Conservation (phyloP, 1,284 basidiomycete genomes). For the Ceratobasidium sp. region DNA sequence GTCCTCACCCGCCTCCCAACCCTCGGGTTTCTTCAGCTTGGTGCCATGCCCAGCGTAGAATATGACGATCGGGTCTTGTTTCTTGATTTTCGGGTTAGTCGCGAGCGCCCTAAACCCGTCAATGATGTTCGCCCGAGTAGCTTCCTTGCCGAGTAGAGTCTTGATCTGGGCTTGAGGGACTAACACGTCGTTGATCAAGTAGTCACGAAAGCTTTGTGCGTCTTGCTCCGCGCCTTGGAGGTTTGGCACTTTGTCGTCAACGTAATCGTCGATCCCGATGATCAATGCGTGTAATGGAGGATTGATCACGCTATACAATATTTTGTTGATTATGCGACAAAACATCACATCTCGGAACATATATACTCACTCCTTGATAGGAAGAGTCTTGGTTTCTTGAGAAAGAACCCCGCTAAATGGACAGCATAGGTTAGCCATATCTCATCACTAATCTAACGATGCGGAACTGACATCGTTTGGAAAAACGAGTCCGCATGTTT, state of each 20-base stretch:
- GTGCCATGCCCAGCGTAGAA: conserved; percentile 29
- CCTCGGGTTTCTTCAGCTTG: conserved; percentile 1
- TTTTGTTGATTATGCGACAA: not conserved
- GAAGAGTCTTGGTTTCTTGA: not conserved
- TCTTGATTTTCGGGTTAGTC: not conserved
- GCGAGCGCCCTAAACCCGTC: not conserved
- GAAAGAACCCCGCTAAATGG: not conserved
- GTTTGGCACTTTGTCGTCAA: not conserved
- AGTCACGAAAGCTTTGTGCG: not conserved
- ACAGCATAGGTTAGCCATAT: not conserved
- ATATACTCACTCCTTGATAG: not conserved
- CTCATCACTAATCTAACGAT: not conserved
- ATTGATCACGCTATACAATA: not conserved
- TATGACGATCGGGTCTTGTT: conserved; percentile 16
- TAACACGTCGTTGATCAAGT: not conserved
- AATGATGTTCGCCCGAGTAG: conserved; percentile 14
- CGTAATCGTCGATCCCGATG: conserved; percentile 18
- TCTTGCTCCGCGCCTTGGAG: conserved; percentile 17
- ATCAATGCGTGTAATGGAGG: conserved; percentile 12
- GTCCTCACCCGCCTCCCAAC: conserved; percentile 5
- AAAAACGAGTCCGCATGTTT: not conserved
- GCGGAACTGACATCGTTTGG: not conserved
- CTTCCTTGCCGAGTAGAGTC: not conserved
- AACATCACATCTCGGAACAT: not conserved
- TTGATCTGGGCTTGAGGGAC: conserved; percentile 16